phyloP scores from a whole-genome alignment of 2,329 filamentous ascomycete genomes.

The Claviceps sp. region DNA sequence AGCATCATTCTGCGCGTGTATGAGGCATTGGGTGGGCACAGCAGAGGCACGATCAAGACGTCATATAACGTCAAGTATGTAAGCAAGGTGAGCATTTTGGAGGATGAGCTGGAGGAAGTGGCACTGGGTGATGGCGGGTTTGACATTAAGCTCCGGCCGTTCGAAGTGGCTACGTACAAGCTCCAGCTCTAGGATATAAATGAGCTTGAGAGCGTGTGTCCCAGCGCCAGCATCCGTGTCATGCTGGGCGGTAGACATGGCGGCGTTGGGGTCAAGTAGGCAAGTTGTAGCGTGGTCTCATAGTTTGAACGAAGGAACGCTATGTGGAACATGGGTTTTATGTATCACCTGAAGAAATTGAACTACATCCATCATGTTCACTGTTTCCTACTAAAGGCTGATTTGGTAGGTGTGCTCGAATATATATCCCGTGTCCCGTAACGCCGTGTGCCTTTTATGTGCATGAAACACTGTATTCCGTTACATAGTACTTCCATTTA shows the following conservation, averaged over 20 bases:
- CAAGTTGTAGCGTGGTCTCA: not conserved
- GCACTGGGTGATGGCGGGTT: constrained; percentile 36
- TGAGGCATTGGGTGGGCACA: constrained; percentile 74
- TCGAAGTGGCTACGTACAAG: constrained; percentile 75
- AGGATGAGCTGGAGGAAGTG: constrained; percentile 68
- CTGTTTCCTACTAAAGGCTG: no score
- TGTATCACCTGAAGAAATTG: no score
- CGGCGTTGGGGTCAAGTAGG: not conserved
- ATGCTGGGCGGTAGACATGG: constrained; percentile 4
- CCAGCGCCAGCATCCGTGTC: constrained; percentile 9
- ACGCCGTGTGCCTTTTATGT: no score
- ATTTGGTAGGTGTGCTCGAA: no score
- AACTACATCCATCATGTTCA: no score
- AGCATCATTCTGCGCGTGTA: constrained; percentile 79
- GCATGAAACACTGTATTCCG: no score
- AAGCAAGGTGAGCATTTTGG: constrained; percentile 73
- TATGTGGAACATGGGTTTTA: no score
- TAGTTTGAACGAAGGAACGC: no score
- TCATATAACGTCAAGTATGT: constrained; percentile 60
- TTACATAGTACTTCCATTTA: no score
- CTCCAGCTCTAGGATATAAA: constrained; percentile 34
- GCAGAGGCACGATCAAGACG: constrained; percentile 56
- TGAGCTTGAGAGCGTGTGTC: constrained; percentile 15
- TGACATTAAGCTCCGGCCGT: constrained; percentile 56
- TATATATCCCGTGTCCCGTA: no score